Evolutionary conservation across 179 eudicot genomes (phyloP), one percentile per base, ranked within the genome.

Genomic region (Silene coronaria): DNA sequence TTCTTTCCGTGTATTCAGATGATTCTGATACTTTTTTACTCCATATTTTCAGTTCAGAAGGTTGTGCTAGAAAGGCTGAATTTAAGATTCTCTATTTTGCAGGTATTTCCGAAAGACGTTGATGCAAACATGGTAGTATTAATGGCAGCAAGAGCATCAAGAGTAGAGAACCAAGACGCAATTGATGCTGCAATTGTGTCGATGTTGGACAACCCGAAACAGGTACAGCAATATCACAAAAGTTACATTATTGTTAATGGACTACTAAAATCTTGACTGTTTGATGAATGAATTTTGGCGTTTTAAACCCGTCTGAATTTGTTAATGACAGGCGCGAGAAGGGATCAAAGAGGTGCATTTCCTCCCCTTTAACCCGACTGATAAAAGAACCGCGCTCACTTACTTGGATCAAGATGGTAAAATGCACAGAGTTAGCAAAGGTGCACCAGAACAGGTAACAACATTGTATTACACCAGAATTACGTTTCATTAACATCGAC

Each of bases 391-490:
- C 1, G 95, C 95, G 14, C 80, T 90, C 7, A 90, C 95, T 19
- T 90, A 84, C 82, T 81, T 82, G 45, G 95, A 90, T 53, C 63
- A 81, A 24, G 79, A 70, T 26, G 95, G 95, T 34, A 85, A 83
- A 80, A 88, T 88, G 95, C 87, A 81, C 60, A 85, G 95, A 80
- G 91, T 86, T 61, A 88, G 95, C 89, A 90, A 90, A 88, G 95
- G 95, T 38, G 95, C 95, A 79, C 95, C 95, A 42, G 95, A 90
- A 77, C 88, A 90, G 91, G 95, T 90, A 23, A 66, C 13, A 24
- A 22, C 17, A 2, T 34, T 5, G 27, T 6, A 24, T 16, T 19
- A 7, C 11, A 51, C 30, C 26, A 7, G 12, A 2, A 38, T 10
- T 30, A 13, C 13, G 17, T 26, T 45, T 2, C 6, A n/a, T 32